Evolutionary conservation across 441 rosid species (phyloP).

Genomic region (Populus hybrid): DNA sequence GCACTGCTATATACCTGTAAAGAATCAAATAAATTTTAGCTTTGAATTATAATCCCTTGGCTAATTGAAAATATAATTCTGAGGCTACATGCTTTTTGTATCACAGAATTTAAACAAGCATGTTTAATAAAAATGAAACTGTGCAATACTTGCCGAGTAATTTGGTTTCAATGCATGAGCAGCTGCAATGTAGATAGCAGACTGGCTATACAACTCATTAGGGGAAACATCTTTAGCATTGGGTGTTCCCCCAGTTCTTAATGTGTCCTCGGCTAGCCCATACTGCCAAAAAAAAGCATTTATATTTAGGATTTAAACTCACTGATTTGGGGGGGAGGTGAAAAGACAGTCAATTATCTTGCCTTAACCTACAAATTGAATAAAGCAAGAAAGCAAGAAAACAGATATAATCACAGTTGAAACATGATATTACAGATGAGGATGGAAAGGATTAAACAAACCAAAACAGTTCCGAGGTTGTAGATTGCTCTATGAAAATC

Average conservation of each 20-base stretch:
- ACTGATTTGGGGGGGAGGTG: background rate
- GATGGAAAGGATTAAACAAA: constrained; percentile 36
- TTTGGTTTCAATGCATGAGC: constrained; percentile 73
- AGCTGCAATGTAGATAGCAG: constrained; percentile 96
- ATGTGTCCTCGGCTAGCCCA: constrained; percentile 97
- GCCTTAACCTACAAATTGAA: background rate
- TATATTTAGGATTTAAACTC: background rate
- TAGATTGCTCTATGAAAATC: constrained; percentile 95
- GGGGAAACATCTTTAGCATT: constrained; percentile 74
- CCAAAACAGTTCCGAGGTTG: constrained; percentile 99
- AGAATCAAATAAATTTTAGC: constrained; percentile 12
- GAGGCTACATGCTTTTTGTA: background rate
- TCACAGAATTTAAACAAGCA: background rate
- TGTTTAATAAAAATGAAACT: background rate
- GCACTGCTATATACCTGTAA: constrained; percentile 97
- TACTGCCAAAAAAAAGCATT: constrained; percentile 48
- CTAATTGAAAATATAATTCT: background rate
- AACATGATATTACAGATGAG: constrained; percentile 4
- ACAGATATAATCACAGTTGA: background rate
- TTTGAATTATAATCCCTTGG: constrained; percentile 7
- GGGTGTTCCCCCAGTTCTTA: constrained; percentile 71
- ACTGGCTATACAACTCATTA: constrained; percentile 92
- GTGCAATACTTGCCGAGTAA: constrained; percentile 21
- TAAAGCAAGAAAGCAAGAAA: background rate
- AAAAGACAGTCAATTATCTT: background rate